Percentiles rank a stretch among this genome's conserved stretches.
phyloP scores from a whole-genome alignment of 2,329 filamentous ascomycete species.

The Ceratocystis diversiconidia region DNA sequence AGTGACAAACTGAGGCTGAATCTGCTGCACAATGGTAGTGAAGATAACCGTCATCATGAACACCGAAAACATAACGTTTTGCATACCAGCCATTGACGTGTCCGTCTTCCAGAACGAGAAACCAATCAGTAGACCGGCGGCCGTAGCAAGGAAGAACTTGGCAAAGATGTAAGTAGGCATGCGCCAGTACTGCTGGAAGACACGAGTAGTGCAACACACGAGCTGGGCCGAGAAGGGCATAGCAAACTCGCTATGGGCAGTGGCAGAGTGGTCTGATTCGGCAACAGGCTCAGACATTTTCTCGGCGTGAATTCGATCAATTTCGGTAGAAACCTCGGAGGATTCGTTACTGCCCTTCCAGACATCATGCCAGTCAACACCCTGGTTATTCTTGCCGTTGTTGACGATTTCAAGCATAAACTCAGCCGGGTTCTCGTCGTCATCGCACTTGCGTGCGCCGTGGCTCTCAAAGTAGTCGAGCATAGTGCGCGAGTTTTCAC shows the following conservation, averaged over 20 bases:
- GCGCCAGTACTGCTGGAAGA: constrained; percentile 76
- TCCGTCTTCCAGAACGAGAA: constrained; percentile 51
- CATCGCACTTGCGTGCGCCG: constrained; percentile 44
- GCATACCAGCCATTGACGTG: constrained; percentile 51
- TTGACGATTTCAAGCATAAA: constrained; percentile 51
- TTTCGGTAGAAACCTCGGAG: constrained; percentile 41
- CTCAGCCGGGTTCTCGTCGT: constrained; percentile 58
- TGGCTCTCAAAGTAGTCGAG: constrained; percentile 51
- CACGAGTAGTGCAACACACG: constrained; percentile 46
- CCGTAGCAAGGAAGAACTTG: constrained; percentile 47
- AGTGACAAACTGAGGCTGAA: constrained; percentile 63
- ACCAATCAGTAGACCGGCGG: constrained; percentile 56
- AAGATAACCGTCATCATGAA: constrained; percentile 70
- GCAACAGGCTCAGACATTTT: constrained; percentile 23
- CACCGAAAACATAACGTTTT: constrained; percentile 59
- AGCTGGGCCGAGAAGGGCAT: constrained; percentile 57
- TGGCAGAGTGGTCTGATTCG: constrained; percentile 19
- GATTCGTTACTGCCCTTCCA: constrained; percentile 45
- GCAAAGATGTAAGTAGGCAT: constrained; percentile 65
- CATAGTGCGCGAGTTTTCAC: constrained; percentile 41
- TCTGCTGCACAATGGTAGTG: constrained; percentile 51
- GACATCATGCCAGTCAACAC: constrained; percentile 50
- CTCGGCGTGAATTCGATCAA: constrained; percentile 46
- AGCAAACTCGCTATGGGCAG: constrained; percentile 53
- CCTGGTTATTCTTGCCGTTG: constrained; percentile 27